Evolutionary conservation across 495 filamentous ascomycete species (phyloP), one percentile per base, ranked within the genome.

Genomic region (Hypoxylon cercidicola): DNA sequence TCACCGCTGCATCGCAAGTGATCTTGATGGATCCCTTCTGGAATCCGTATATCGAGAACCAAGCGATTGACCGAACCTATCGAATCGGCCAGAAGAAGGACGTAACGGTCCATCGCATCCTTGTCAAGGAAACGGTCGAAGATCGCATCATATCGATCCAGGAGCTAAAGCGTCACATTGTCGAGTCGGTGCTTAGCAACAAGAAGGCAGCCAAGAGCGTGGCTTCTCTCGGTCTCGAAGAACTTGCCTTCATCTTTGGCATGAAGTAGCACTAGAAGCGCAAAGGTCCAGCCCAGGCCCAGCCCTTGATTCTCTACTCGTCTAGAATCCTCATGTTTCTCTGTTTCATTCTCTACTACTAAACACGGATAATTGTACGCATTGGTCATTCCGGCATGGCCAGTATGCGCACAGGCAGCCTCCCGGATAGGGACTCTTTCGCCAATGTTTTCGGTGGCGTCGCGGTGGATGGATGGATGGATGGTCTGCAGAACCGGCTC

Each of bases 21-120:
- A 91, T 97, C 72, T 89, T 97, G 55, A 87, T 95, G 66, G 93
- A 97, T 65, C 93, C 93, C 0, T 96, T 95, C 77, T 97, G 93
- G 91, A 97, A 97, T 58, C 92, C 93, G 0, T 97, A 89, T 72
- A 90, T 95, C 25, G 93, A 97, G 77, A 91, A 92, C 68, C 93
- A 97, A 73, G 93, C 93, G 1, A 89, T 97, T 49, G 93, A 96
- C 73, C 90, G 93, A 39, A 90, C 93, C 0, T 89, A 97, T 73
- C 89, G 93, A 1, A 93, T 97, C 54, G 93, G 93, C 6, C 93
- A 97, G 77, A 78, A 81, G 66, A 79, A 81, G 1, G 74, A 85
- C n/a, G 93, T 97, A 2, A 82, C 85, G 54, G 87, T 97, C 9
- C 92, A 97, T 72, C 88, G 91, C 3, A 83, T 97, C 20, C 75